Evolutionary conservation across 2,329 filamentous ascomycete species (phyloP), one percentile per base, ranked within the genome.

Genomic region (Fusarium neocosmosporiellum): DNA sequence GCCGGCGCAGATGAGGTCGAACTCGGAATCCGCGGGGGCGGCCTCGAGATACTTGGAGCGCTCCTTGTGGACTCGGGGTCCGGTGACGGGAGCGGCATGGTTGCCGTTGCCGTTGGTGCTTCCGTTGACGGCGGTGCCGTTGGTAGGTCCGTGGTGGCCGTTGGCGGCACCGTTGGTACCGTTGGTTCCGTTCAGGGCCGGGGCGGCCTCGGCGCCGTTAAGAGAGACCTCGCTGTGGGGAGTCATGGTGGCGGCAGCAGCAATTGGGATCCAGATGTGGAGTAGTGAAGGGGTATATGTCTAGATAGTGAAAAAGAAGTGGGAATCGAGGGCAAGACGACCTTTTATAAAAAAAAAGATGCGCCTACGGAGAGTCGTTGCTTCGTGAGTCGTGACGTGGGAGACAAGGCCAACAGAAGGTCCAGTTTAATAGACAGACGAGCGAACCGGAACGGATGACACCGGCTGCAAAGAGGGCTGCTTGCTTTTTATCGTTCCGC

Each of bases 1-100:
- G 27, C 96, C 96, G 64, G 98, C 90, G 82, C 95, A 98, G 75
- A 98, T 86, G 61, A 98, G 86, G 81, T 98, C 96, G 80, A 95
- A 92, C 34, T 94, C 84, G 58, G 93, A 89, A 71, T 92, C 88
- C 61, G 87, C 81, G 27, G 67, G 66, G 27, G 75, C 71, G 13
- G 74, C 63, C 71, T 76, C 74, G 8, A 78, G 65, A 43, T 75
- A 75, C 34, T 69, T 69, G 41, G 71, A 75, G 48, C 67, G 71
- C 63, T 76, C 77, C 24, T 73, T 75, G 67, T 78, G 71, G 46
- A 64, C 58, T 13, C 70, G 77, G 65, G 71, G 74, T 48, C 74
- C 71, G 48, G 65, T 60, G 46, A 72, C 61, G 50, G 68, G 74
- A 54, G 72, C 59, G 70, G 71, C 53, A 67, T 67, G 68, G 60